A percentile compares a stretch with the other conserved stretches of the same genome.
Conservation (phyloP, 129 eudicot genomes). For the Flaveria sonorensis region DNA sequence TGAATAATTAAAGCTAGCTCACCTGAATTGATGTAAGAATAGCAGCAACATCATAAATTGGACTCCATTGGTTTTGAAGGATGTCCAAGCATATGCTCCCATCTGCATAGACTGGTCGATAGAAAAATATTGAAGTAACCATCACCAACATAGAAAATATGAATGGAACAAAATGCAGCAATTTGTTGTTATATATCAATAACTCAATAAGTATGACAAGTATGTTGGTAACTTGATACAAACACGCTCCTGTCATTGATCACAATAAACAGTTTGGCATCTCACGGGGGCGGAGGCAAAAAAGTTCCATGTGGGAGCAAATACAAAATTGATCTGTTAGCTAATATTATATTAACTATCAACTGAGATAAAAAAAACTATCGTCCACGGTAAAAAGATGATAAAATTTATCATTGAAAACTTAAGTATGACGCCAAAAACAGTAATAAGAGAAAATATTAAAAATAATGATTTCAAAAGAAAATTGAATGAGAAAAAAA, state of each 20-base stretch:
- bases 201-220: constrained; percentile 9
- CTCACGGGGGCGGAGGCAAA: not conserved
- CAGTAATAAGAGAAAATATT: not conserved
- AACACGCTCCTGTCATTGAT: not conserved
- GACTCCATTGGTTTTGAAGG: constrained; percentile 91
- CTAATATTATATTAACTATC: not conserved
- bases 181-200: not conserved
- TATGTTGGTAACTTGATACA: not conserved
- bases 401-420: not conserved
- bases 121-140: not conserved
- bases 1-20: constrained; percentile 11
- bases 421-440: not conserved
- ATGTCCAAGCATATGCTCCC: constrained; percentile 90
- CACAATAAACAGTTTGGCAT: constrained; percentile 14
- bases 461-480: not conserved
- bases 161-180: not conserved
- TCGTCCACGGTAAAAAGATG: not conserved
- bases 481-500: not conserved
- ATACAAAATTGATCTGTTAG: not conserved
- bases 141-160: constrained; percentile 3
- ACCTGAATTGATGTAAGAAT: constrained; percentile 90
- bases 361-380: too few species aligned
- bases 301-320: not conserved
- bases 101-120: constrained; percentile 62
- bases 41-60: constrained; percentile 86